Evolutionary conservation across 139 green algal species (phyloP).

Genomic region (Chlamydomonas sphaeroides): DNA sequence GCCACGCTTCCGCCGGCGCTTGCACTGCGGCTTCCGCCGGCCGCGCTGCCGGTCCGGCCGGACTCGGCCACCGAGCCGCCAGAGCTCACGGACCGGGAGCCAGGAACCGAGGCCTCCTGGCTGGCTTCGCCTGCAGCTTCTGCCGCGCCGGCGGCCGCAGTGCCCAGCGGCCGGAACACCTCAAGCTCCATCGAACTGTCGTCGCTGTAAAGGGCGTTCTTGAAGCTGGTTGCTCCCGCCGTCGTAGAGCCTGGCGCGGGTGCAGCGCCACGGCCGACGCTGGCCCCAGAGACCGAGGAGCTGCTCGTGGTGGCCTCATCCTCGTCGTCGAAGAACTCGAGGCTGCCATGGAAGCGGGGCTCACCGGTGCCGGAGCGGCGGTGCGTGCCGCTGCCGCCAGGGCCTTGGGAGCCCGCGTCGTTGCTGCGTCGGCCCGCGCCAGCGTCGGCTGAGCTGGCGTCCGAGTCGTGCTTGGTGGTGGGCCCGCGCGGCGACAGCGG

Average conservation of each 20-base stretch:
- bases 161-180: background rate
- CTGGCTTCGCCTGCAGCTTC: background rate
- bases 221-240: background rate
- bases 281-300: background rate
- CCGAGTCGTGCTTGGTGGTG: no score
- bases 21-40: no score
- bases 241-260: background rate
- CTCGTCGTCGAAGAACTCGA: conserved; percentile 23
- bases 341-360: conserved; percentile 3
- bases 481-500: no score
- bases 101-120: background rate
- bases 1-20: no score
- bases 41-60: no score
- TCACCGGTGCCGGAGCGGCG: background rate
- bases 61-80: no score
- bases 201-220: conserved; percentile 23
- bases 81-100: no score
- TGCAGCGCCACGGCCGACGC: background rate
- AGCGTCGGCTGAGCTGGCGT: no score
- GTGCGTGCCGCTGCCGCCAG: background rate
- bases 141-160: background rate
- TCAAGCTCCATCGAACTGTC: conserved; percentile 36
- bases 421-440: background rate
- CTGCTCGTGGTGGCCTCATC: background rate
- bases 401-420: background rate